Percentiles rank a stretch among this genome's conserved stretches.
Conservation (phyloP, 495 filamentous ascomycete genomes). For the Daldinia vernicosa region DNA sequence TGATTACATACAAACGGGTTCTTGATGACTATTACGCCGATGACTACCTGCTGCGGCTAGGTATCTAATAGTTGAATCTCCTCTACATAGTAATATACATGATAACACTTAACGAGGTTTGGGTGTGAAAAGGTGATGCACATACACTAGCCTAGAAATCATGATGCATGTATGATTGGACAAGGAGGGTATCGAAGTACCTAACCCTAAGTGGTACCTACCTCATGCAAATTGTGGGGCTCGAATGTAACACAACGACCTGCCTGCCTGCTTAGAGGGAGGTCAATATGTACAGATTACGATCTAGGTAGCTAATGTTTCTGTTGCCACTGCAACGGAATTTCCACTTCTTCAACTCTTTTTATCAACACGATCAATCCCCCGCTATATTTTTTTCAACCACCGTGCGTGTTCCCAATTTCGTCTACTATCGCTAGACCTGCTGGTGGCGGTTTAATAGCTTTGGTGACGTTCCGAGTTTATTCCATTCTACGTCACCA, state of each 20-base stretch:
- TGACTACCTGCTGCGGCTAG: not conserved
- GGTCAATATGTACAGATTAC: not conserved
- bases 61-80: not conserved
- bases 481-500: conserved; percentile 23
- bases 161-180: conserved; percentile 1
- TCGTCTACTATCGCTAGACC: conserved; percentile 9
- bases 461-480: not conserved
- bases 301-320: not conserved
- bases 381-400: conserved; percentile 20
- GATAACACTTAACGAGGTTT: not conserved
- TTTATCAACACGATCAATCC: conserved; percentile 35
- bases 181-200: not conserved
- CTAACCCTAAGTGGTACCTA: not conserved
- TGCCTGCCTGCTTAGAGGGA: conserved; percentile 12
- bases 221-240: conserved; percentile 5
- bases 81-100: too few relatives aligned
- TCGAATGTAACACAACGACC: conserved; percentile 15
- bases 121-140: conserved; percentile 1
- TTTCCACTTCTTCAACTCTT: conserved; percentile 34
- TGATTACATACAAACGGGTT: conserved; percentile 1
- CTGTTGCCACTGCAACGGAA: conserved; percentile 42
- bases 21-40: not conserved
- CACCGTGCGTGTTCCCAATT: conserved; percentile 10
- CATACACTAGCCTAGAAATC: conserved; percentile 15
- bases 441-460: not conserved